Evolutionary conservation across 331 rosid species (phyloP).

Genomic region (Dryas integrifolia): DNA sequence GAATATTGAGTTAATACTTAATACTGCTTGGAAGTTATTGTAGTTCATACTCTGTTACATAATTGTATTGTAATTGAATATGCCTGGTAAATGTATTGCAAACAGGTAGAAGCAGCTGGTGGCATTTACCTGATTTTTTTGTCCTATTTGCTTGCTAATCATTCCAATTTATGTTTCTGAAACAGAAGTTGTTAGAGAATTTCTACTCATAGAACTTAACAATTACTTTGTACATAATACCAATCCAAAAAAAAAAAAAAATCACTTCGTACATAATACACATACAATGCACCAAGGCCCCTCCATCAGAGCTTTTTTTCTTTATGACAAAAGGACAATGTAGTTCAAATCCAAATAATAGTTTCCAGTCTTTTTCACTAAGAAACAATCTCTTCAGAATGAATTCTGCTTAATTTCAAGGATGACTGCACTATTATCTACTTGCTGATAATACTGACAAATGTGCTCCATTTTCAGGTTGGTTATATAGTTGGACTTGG

Average conservation of each 20-base stretch:
- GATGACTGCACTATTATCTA: background rate
- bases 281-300: background rate
- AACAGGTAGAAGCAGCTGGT: background rate
- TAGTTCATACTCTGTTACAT: background rate
- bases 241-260: too few species aligned
- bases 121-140: background rate
- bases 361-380: background rate
- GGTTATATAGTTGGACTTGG: slow-evolving; percentile 94
- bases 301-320: background rate
- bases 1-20: background rate
- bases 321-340: background rate
- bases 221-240: background rate
- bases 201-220: background rate
- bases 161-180: background rate
- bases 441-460: background rate
- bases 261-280: background rate
- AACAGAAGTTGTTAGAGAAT: background rate
- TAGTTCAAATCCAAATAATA: background rate
- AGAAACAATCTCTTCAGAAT: background rate
- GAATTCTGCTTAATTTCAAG: background rate
- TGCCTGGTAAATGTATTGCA: background rate
- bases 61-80: background rate
- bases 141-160: background rate
- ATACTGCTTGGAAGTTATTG: background rate
- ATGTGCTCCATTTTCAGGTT: slow-evolving; percentile 44